phyloP scores from a whole-genome alignment of 202 grass and related monocot genomes.

The Elaeis oleifera region DNA sequence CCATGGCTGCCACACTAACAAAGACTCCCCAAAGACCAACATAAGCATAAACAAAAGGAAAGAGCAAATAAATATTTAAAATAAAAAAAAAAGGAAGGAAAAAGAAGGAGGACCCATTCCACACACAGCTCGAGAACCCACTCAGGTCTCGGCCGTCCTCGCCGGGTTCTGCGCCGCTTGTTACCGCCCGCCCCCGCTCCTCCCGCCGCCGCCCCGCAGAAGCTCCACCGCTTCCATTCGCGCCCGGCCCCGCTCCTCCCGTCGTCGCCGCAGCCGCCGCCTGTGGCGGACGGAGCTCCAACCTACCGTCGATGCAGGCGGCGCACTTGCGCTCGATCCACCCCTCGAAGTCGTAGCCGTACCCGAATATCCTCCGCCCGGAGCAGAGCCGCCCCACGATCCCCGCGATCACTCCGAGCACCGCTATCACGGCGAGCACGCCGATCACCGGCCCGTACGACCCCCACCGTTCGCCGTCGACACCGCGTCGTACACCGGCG shows the following conservation, averaged over 20 bases:
- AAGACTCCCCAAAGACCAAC: no score
- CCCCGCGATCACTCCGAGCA: conserved; percentile 57
- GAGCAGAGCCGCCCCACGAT: conserved; percentile 71
- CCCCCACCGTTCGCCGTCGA: conserved; percentile 8
- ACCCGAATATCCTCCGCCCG: conserved; percentile 44
- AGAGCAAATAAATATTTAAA: no score
- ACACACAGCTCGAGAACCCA: no score
- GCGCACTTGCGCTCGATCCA: conserved; percentile 23
- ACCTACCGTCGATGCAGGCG: conserved; percentile 20
- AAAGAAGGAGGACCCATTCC: no score
- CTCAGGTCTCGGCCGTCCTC: no score
- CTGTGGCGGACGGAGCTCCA: not conserved
- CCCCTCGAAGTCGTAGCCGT: conserved; percentile 38
- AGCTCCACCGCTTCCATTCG: not conserved
- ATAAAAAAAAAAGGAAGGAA: no score
- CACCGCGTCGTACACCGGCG: conserved; percentile 15
- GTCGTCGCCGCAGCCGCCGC: not conserved
- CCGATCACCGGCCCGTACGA: conserved; percentile 78
- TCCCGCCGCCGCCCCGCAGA: not conserved
- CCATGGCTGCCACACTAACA: no score
- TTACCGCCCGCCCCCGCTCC: not conserved
- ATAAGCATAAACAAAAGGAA: no score
- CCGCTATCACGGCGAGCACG: conserved; percentile 51
- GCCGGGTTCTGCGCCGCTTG: no score
- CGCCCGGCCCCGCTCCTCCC: not conserved